Evolutionary conservation across 1,284 basidiomycete genomes (phyloP).

Genomic region (Bjerkandera adusta): DNA sequence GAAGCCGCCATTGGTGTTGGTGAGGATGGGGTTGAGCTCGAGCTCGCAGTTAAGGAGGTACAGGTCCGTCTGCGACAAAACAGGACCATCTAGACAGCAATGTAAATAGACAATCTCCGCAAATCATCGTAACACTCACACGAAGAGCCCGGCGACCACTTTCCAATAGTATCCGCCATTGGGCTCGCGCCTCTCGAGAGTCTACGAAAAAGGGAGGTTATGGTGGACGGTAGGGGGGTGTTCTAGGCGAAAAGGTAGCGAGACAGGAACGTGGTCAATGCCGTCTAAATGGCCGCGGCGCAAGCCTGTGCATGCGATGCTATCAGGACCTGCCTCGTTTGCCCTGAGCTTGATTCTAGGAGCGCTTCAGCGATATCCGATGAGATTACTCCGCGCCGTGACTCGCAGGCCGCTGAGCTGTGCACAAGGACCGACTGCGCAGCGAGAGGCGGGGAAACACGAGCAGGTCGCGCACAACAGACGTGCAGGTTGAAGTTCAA

Average conservation of each 20-base stretch:
- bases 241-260: background rate
- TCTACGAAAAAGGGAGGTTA: too few relatives aligned
- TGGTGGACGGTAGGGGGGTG: background rate
- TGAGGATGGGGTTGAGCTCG: conserved; percentile 69
- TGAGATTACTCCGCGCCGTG: background rate
- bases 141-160: conserved; percentile 29
- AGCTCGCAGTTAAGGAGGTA: conserved; percentile 65
- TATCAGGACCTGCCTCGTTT: conserved; percentile 1
- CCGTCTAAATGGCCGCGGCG: background rate
- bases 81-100: conserved; percentile 60
- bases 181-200: background rate
- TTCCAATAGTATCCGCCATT: conserved; percentile 27
- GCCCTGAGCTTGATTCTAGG: background rate
- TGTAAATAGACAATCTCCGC: background rate
- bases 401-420: background rate
- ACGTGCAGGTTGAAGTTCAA: too few relatives aligned
- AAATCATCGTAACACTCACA: conserved; percentile 21
- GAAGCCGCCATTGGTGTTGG: conserved; percentile 45
- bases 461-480: too few relatives aligned
- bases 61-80: conserved; percentile 71
- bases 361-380: conserved; percentile 5
- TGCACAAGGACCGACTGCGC: background rate
- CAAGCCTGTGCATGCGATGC: background rate
- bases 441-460: background rate
- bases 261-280: background rate